Percentiles rank a stretch among this genome's conserved stretches.
Conservation (phyloP, 2,329 filamentous ascomycete species). For the Decorospora gaudefroyi region DNA sequence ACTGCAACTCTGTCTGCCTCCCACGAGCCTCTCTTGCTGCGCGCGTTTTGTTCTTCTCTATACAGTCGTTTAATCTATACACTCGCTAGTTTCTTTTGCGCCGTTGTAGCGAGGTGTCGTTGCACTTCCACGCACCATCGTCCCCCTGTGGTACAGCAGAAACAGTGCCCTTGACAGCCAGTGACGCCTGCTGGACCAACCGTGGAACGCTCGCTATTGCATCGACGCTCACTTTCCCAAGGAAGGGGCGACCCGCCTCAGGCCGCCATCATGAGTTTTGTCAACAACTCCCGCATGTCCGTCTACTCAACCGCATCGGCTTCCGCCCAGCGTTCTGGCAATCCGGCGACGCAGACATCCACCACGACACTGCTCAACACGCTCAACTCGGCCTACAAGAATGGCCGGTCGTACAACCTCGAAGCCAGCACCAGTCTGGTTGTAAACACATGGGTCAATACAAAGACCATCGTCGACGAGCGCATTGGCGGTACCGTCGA, state of each 20-base stretch:
- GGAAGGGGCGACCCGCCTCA: slow-evolving; percentile 33
- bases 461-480: slow-evolving; percentile 71
- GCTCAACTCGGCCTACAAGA: slow-evolving; percentile 84
- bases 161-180: slow-evolving; percentile 25
- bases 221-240: slow-evolving; percentile 16
- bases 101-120: slow-evolving; percentile 3
- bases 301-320: slow-evolving; percentile 65
- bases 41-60: slow-evolving; percentile 33
- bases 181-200: slow-evolving; percentile 17
- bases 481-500: slow-evolving; percentile 79
- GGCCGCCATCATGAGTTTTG: slow-evolving; percentile 54
- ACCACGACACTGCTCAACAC: slow-evolving; percentile 92
- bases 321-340: slow-evolving; percentile 59
- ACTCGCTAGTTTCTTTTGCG: slow-evolving; percentile 25
- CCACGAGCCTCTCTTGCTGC: slow-evolving; percentile 17
- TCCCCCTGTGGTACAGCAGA: slow-evolving; percentile 5
- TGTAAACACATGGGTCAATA: slow-evolving; percentile 94
- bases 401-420: slow-evolving; percentile 79
- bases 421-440: slow-evolving; percentile 90
- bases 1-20: slow-evolving; percentile 19
- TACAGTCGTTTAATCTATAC: slow-evolving; percentile 34
- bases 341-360: slow-evolving; percentile 78
- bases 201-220: slow-evolving; percentile 10
- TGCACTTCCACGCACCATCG: neutral
- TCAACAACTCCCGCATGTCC: slow-evolving; percentile 63